Conservation (phyloP, 805 yeast species). For the Ogataea allantospora region DNA sequence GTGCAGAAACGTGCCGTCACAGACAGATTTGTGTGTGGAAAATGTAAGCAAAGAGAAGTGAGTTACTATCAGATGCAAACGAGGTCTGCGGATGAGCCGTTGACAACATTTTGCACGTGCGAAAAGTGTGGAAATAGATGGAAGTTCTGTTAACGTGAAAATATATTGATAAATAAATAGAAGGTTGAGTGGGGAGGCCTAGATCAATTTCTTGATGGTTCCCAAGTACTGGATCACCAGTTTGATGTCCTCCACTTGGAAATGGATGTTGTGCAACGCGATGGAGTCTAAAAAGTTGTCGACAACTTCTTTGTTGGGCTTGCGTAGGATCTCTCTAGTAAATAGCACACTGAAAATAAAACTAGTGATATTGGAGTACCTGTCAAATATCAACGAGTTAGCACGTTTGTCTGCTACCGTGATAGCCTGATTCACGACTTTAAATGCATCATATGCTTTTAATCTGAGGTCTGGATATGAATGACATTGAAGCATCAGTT, state of each 20-base stretch:
- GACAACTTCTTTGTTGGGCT: conserved; percentile 13
- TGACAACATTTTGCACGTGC: conserved; percentile 97
- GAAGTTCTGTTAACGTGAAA: conserved; percentile 88
- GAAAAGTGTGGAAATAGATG: conserved; percentile 97
- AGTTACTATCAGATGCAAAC: conserved; percentile 98
- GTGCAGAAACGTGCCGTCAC: conserved; percentile 94
- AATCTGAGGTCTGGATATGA: conserved; percentile 15
- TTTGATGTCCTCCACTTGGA: conserved; percentile 13
- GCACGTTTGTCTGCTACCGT: conserved; percentile 15
- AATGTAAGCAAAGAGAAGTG: conserved; percentile 95
- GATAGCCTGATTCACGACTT: conserved; percentile 15
- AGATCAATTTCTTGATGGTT: conserved; percentile 9
- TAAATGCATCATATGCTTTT: conserved; percentile 17
- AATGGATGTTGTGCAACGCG: conserved; percentile 12
- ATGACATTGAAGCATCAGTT: conserved; percentile 17
- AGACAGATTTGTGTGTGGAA: conserved; percentile 95
- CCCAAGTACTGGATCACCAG: conserved; percentile 17
- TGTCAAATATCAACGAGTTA: conserved; percentile 8
- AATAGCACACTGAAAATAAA: conserved; percentile 12
- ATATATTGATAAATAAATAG: conserved; percentile 3
- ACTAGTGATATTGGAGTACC: conserved; percentile 10
- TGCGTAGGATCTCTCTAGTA: conserved; percentile 14
- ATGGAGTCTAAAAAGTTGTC: conserved; percentile 15
- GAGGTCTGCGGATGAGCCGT: conserved; percentile 97
- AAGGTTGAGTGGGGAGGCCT: neutral